Base-by-base conservation (phyloP, 2,329 filamentous ascomycete genomes). In the Curvularia lunata region DNA sequence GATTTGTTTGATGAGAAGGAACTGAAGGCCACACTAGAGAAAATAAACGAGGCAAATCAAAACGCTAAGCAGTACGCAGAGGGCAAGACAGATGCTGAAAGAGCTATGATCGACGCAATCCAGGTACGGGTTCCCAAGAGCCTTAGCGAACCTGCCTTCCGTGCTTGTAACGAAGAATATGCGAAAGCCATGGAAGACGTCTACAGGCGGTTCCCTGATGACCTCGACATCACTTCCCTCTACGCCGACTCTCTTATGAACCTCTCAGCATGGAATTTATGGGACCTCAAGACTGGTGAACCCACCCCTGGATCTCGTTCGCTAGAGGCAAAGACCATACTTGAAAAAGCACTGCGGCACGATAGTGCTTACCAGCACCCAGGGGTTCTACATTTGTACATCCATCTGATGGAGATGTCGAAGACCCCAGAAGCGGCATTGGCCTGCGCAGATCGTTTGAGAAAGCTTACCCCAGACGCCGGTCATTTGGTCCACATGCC, bases 321-420 rank as follows among this genome's bases (percentile, higher is more conserved):
- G 0, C 53, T 87, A 1, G 85, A 90, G 49, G 82, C 81, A 0
- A 88, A 87, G 64, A 59, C 56, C 0, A 79, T 88, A 0, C 79
- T 91, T 1, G 88, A 91, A 30, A 76, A 72, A 3, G 86, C 86
- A 0, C 75, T 93, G 18, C 68, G 74, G 1, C 78, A 81, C 2
- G 72, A 80, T 1, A 80, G 79, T 16, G 84, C 80, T 0, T 72
- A 79, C 3, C 65, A 78, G 6, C 91, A 95, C 66, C 87, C 90
- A 0, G 90, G 90, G 0, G 74, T 92, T 0, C 79, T 92, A 5
- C 90, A 93, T 72, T 77, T 91, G 30, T 92, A 92, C 72, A 90
- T 92, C 38, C 89, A 92, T 65, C 82, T 91, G 3, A 89, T 91
- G 81, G 90, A 92, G 69, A 91, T 91, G 89, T 91, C 89, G 0